Conservation (phyloP, 2,329 filamentous ascomycete species). For the Diaporthe velutina region DNA sequence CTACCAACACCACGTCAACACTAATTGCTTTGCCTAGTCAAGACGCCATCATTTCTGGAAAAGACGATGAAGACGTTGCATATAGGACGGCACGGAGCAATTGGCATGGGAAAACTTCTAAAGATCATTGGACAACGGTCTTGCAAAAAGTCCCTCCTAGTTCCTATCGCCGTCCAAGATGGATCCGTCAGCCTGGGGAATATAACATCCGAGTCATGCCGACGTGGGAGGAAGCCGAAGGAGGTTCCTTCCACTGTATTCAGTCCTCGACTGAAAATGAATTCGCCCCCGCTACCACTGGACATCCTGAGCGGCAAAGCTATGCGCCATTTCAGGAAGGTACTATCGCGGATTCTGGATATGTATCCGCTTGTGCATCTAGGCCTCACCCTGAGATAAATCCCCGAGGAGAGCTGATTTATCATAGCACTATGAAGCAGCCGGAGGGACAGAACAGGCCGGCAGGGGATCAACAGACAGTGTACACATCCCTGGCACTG, state of each 20-base stretch:
- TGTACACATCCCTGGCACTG: background rate
- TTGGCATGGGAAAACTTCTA: too few relatives aligned
- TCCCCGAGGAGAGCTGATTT: background rate
- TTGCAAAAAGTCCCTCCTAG: too few relatives aligned
- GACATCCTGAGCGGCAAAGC: background rate
- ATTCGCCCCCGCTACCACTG: background rate
- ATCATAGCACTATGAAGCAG: background rate
- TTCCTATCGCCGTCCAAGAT: background rate
- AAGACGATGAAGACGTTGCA: too few relatives aligned
- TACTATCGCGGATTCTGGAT: background rate
- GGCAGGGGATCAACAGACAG: background rate
- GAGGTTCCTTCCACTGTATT: too few relatives aligned
- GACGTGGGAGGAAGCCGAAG: background rate
- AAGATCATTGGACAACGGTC: too few relatives aligned
- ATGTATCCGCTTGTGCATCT: background rate
- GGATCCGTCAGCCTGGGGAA: background rate
- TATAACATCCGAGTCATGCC: too few relatives aligned
- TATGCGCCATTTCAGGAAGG: background rate
- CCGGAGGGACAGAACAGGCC: background rate
- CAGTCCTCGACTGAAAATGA: background rate
- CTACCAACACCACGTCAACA: too few relatives aligned
- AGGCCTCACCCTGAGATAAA: background rate
- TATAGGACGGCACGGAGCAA: too few relatives aligned
- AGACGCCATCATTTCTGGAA: too few relatives aligned
- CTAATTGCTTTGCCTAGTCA: too few relatives aligned